Conservation (phyloP, 805 yeast genomes). For the Maudiozyma barnettii region DNA sequence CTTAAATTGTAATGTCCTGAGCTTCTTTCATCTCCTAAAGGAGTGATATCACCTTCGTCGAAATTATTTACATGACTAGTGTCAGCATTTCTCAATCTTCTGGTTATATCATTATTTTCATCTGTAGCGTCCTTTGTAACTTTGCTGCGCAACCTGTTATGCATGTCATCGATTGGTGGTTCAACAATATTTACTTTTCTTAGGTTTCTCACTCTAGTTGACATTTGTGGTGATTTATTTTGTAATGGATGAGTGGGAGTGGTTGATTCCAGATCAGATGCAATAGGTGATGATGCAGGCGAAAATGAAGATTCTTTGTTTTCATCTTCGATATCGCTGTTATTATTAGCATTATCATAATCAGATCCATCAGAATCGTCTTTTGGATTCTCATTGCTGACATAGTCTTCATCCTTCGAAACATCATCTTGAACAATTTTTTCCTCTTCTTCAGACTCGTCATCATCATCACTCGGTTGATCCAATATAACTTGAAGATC, state of each 20-base stretch:
- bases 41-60: neutral
- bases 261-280: neutral
- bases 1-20: slow-evolving; percentile 27
- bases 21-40: slow-evolving; percentile 19
- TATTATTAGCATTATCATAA: neutral
- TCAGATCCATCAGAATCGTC: slow-evolving; percentile 1
- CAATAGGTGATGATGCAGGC: neutral
- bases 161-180: neutral
- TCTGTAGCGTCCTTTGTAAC: neutral
- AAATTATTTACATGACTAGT: neutral
- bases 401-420: slow-evolving; percentile 3
- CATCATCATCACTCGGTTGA: slow-evolving; percentile 7
- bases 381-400: neutral
- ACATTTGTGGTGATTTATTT: neutral
- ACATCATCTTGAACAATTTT: slow-evolving; percentile 4
- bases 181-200: neutral
- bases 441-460: slow-evolving; percentile 2
- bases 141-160: neutral
- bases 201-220: neutral
- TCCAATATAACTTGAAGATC: slow-evolving; percentile 20
- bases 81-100: slow-evolving; percentile 19
- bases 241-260: neutral
- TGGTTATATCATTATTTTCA: neutral
- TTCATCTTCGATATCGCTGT: slow-evolving; percentile 6
- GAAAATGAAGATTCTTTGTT: neutral